Evolutionary conservation across 192 early-diverging fungal genomes (phyloP), one percentile per base, ranked within the genome.

Genomic region (Backusella macrospora): DNA sequence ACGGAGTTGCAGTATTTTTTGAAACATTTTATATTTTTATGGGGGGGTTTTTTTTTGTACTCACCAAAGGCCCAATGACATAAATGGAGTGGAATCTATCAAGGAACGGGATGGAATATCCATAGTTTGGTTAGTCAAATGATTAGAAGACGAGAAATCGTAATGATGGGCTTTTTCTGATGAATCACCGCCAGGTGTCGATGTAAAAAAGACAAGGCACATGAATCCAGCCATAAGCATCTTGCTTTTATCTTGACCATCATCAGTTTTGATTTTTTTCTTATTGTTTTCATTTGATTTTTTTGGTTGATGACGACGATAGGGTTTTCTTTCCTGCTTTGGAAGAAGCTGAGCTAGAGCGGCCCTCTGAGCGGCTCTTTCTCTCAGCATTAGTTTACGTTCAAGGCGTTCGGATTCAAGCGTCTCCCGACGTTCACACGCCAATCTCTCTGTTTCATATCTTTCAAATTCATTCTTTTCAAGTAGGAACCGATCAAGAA

Each of bases 181-280:
- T 26, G 52, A 12, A 13, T 4, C 23, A 18, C 12, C 52, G 12
- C 26, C 26, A 26, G 52, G 52, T 8, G 18, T 12, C 5, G 52
- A 59, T 7, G 52, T 59, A 59, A 59, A 59, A 37, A 85, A 78
- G 5, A 82, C 80, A 15, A 81, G 74, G 23, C 81, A 83, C 82
- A 85, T 83, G 63, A 85, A 85, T 29, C 83, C 67, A 13, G 80
- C 84, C 84, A 85, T 85, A 43, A 85, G 71, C 21, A 81, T 79
- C 63, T 62, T 46, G 52, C 18, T 59, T 59, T 52, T 46, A 21
- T 23, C 26, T 59, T 43, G 39, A 15, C 42, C 44, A 12, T n/a
- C 52, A 3, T 15, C 37, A 59, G 49, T 9, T 16, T 13, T 6
- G 5, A 18, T 8, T 9, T 59, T 59, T 23, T 59, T 26, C 9